Base-by-base conservation (phyloP, 768 basidiomycete species). In the Trametes sanguinea region DNA sequence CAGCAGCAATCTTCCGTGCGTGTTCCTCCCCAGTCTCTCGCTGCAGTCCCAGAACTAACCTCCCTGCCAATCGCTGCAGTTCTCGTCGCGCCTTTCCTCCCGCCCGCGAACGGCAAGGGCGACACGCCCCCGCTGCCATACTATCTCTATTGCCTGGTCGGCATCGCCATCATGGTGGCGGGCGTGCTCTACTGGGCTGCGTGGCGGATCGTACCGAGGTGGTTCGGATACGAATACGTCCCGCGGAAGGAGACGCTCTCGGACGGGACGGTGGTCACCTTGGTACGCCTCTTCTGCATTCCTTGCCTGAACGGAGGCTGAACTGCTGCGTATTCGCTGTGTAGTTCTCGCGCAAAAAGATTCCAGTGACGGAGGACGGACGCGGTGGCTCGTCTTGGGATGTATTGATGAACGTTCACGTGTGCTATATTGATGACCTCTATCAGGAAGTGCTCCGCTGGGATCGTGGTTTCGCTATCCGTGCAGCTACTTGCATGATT, bases 121-220 rank as follows among this genome's bases (percentile, higher is more conserved):
- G 84, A 87, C 64, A 85, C 85, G 0, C 84, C 84, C 10, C 83
- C 85, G 10, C 66, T 86, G 39, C 83, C 85, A 2, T 85, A 86
- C 61, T 86, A 85, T 68, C 65, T 85, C 78, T 71, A 85, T 66
- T 82, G 81, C 63, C 73, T 84, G 6, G 80, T 85, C 1, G 83
- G 81, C 0, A 85, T 84, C 56, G 80, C 67, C 0, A 72, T 85
- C 59, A 73, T 84, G 73, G 51, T 76, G 1, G 9, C 71, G 11
- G 84, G 85, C 6, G 76, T 82, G 0, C 37, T 79, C 1, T 86
- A 85, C 67, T 86, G 85, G 85, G 81, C 78, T 0, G 73, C 69
- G 3, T 86, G 85, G 85, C 76, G 84, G 0, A 57, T 84, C 44
- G 67, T 85, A 9, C 84, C 85, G 6, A 73, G 73, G 9, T 68